Base-by-base conservation (phyloP, 768 basidiomycete genomes). In the Rhizopogon roseolus region DNA sequence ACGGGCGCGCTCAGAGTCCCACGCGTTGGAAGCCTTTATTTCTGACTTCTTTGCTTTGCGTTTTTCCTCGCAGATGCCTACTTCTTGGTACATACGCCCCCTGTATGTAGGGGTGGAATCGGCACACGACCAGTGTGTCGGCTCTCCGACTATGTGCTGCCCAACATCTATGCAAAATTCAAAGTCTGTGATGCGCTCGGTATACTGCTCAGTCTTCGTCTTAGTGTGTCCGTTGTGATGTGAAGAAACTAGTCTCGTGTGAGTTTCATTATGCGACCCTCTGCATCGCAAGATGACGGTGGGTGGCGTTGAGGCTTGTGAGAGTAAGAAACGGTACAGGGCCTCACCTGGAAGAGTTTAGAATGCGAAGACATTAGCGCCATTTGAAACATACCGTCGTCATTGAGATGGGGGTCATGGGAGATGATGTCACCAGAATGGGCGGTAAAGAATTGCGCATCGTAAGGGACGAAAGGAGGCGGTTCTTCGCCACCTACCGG, bases 311-410 rank as follows among this genome's bases (percentile, higher is more conserved):
- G 60, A 64, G 2, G 84, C 75, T 50, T 85, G 81, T 4, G 75
- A 74, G 22, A 88, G 77, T 16, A 92, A 70, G 66, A 89, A 92
- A 53, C 86, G 81, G 64, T 87, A 89, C 22, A 90, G 75, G 0
- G 84, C 83, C 61, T 86, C 85, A 42, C 86, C 85, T 86, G 51
- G 6, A 42, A 32, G 17, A 37, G 36, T 53, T 60, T 41, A 38
- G 19, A n/a, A 62, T 7, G 19, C 49, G 41, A 54, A 17, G 14
- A 3, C 22, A 22, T 41, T 34, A 0, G 49, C 1, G 27, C 38
- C 45, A 27, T 41, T 0, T 34, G 32, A 17, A 51, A 63, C 72
- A 32, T 51, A 74, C 85, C 85, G 59, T 88, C 86, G 46, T 77
- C 67, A 54, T 88, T 88, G 43, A 88, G 66, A 62, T 87, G 85